Evolutionary conservation across 2,329 filamentous ascomycete species (phyloP).

Genomic region (Aspergillus pseudonomiae): DNA sequence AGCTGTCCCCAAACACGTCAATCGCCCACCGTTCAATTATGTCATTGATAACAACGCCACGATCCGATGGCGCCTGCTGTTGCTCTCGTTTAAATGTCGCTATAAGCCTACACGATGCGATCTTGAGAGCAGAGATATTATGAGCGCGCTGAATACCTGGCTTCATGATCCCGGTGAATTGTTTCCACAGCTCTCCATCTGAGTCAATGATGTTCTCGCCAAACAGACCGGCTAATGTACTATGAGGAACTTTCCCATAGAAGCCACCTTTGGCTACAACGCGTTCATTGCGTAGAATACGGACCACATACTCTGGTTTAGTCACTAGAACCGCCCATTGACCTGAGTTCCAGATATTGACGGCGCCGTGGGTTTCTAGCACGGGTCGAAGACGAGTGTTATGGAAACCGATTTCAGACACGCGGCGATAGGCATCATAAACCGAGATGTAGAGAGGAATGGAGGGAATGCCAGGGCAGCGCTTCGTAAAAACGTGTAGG

Average conservation of each 20-base stretch:
- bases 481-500: background rate
- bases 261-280: slow-evolving; percentile 44
- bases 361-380: slow-evolving; percentile 43
- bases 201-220: slow-evolving; percentile 19
- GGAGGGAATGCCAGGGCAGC: background rate
- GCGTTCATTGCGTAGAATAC: slow-evolving; percentile 36
- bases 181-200: slow-evolving; percentile 6
- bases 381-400: slow-evolving; percentile 27
- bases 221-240: slow-evolving; percentile 41
- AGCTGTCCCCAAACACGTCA: background rate
- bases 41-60: background rate
- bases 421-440: background rate
- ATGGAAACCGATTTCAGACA: slow-evolving; percentile 18
- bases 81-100: background rate
- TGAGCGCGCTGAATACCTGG: background rate
- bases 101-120: background rate
- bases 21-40: slow-evolving; percentile 1
- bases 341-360: slow-evolving; percentile 54
- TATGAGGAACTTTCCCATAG: slow-evolving; percentile 46
- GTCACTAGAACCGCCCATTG: slow-evolving; percentile 54
- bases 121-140: background rate
- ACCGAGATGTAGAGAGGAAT: background rate
- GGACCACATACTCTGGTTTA: slow-evolving; percentile 47
- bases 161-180: background rate
- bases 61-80: background rate